A percentile compares a stretch with the other conserved stretches of the same genome.
phyloP scores from a whole-genome alignment of 2,329 filamentous ascomycete species.

The Fusarium heterosporum region DNA sequence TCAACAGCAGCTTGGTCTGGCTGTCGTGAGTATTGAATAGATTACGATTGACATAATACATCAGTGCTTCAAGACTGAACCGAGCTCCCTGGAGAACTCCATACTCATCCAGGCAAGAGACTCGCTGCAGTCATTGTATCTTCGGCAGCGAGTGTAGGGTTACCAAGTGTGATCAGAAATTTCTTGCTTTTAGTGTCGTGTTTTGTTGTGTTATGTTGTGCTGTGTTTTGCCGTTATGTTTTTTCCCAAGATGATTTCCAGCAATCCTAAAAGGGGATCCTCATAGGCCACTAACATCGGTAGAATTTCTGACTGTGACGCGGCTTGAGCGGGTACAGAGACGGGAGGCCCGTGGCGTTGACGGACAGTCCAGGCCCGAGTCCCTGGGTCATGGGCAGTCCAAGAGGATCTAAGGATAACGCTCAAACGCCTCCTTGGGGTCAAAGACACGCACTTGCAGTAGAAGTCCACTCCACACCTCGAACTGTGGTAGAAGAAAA shows the following conservation, averaged over 20 bases:
- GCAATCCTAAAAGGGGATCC: constrained; percentile 23
- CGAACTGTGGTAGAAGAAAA: background rate
- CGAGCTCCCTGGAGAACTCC: constrained; percentile 10
- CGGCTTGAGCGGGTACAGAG: constrained; percentile 45
- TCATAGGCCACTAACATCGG: constrained; percentile 21
- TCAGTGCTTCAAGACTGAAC: constrained; percentile 22
- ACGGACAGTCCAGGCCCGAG: constrained; percentile 46
- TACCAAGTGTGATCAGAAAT: constrained; percentile 29
- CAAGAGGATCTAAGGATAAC: constrained; percentile 25
- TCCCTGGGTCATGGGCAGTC: constrained; percentile 39
- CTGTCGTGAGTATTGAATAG: background rate
- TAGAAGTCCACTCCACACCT: constrained; percentile 7
- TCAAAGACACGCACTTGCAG: constrained; percentile 16
- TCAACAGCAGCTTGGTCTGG: background rate
- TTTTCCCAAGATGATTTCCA: constrained; percentile 24
- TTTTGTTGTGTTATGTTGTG: constrained; percentile 7
- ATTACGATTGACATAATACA: background rate
- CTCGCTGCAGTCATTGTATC: constrained; percentile 35
- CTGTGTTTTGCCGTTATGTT: constrained; percentile 18
- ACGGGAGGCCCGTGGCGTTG: constrained; percentile 45
- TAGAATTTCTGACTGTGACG: constrained; percentile 35
- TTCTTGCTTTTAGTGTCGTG: constrained; percentile 12
- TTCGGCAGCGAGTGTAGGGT: constrained; percentile 35
- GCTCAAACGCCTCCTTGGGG: constrained; percentile 26
- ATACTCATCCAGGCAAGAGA: constrained; percentile 2